A percentile compares a stretch with the other conserved stretches of the same genome.
Conservation (phyloP, 225 moss, liverwort and hornwort genomes). For the Antitrichia curtipendula region DNA sequence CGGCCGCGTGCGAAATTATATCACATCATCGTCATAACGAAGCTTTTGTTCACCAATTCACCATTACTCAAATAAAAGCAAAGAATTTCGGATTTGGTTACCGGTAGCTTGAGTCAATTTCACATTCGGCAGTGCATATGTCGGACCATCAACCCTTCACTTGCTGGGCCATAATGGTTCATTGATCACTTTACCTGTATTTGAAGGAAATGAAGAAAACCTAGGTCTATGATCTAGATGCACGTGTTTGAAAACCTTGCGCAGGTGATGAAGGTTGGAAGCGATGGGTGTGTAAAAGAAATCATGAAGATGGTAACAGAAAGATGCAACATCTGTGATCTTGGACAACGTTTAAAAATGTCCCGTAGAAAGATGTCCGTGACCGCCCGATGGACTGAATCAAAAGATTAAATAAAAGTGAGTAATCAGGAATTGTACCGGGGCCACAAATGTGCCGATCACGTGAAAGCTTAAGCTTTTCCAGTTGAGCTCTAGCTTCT, state of each 20-base stretch:
- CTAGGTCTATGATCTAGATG: not conserved
- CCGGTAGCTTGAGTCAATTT: not conserved
- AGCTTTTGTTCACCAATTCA: not conserved
- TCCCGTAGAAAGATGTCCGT: not conserved
- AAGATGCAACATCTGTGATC: not conserved
- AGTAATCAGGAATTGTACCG: not conserved
- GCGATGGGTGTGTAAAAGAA: not conserved
- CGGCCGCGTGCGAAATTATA: not conserved
- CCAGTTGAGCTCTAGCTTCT: constrained; percentile 28
- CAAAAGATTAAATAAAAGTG: not conserved
- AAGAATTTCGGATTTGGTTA: not conserved
- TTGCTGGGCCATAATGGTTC: not conserved
- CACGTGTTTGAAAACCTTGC: not conserved
- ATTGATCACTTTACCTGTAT: not conserved
- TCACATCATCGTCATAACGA: not conserved
- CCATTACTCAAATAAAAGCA: not conserved
- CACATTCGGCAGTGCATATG: not conserved
- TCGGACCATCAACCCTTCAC: not conserved
- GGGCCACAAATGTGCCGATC: not conserved
- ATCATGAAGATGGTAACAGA: not conserved
- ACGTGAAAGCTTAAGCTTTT: constrained; percentile 13
- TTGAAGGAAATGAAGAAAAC: not conserved
- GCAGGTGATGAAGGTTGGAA: not conserved
- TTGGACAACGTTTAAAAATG: not conserved
- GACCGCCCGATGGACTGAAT: not conserved